Conservation (phyloP, 768 basidiomycete species). For the Leucocoprinus birnbaumii region DNA sequence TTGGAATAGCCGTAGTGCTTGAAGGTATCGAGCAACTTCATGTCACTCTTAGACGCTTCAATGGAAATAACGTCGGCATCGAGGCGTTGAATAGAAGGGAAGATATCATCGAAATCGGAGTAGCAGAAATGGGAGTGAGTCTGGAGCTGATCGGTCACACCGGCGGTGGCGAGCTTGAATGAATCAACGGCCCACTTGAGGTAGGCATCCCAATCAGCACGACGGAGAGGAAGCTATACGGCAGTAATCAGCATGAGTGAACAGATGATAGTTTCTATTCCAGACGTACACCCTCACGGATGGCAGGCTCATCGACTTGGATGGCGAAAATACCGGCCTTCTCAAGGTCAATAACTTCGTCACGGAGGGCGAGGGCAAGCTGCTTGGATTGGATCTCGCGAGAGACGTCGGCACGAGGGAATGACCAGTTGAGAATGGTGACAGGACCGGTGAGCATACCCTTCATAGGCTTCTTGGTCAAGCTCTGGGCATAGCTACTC, state of each 20-base stretch:
- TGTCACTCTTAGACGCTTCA: constrained; percentile 97
- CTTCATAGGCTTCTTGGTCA: constrained; percentile 96
- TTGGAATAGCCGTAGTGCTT: constrained; percentile 93
- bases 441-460: constrained; percentile 99
- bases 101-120: constrained; percentile 98
- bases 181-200: constrained; percentile 98
- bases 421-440: constrained; percentile 99
- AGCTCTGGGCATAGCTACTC: constrained; percentile 94
- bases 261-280: too few species aligned
- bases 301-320: constrained; percentile 99
- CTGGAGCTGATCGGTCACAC: constrained; percentile 91
- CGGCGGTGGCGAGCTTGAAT: constrained; percentile 96
- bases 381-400: constrained; percentile 98
- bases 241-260: constrained; percentile 12
- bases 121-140: constrained; percentile 99
- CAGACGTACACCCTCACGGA: constrained; percentile 89
- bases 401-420: constrained; percentile 97
- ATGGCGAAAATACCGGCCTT: constrained; percentile 96
- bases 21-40: constrained; percentile 97
- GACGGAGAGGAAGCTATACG: constrained; percentile 89
- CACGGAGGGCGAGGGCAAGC: constrained; percentile 95
- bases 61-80: constrained; percentile 99
- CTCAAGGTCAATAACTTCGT: constrained; percentile 97
- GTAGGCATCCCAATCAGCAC: constrained; percentile 94
- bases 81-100: constrained; percentile 93